Evolutionary conservation across 257 asterid genomes (phyloP), one percentile per base, ranked within the genome.

Genomic region (Primulina tabacum): DNA sequence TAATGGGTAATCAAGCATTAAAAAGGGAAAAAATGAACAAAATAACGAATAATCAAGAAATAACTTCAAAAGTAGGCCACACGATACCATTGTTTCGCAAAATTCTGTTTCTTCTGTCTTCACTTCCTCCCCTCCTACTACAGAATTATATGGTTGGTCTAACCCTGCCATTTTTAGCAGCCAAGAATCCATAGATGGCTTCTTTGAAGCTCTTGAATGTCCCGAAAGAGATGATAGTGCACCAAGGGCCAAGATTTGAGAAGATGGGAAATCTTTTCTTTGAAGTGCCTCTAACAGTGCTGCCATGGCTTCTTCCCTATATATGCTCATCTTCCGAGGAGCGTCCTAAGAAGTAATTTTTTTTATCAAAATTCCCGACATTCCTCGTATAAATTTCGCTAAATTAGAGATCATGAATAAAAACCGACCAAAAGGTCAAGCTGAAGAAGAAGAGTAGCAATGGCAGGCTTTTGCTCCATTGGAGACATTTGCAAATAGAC

Each of bases 251-350:
- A 69, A 80, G 52, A 81, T 73, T 78, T 90, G 96, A 78, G 84
- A 85, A 21, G 87, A 81, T 0, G 94, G 95, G 68, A 86, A 90
- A 70, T 88, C 96, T 70, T 74, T 90, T 77, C 80, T 78, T 16
- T 82, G 80, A 61, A 90, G 89, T 59, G 88, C 83, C 84, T 90
- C 96, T 64, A 86, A 64, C 64, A 90, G 50, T 52, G 90, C 86
- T 62, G 88, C 96, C 68, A 88, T 74, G 60, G 97, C 95, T 68
- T 90, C 97, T 85, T 88, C 97, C 75, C 96, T 80, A 38, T 88
- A 90, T 64, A 90, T 88, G 80, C 97, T 90, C 94, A 84, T 86
- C 86, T 88, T 83, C 67, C 88, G 78, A 17, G 97, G 97, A 67
- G 85, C 78, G 32, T 65, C 83, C 96, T 90, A 67, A 2, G 40